Percentiles rank a stretch among this genome's conserved stretches.
Evolutionary conservation across 106 monocot genomes (phyloP).

Genomic region (Iris macrosiphon): DNA sequence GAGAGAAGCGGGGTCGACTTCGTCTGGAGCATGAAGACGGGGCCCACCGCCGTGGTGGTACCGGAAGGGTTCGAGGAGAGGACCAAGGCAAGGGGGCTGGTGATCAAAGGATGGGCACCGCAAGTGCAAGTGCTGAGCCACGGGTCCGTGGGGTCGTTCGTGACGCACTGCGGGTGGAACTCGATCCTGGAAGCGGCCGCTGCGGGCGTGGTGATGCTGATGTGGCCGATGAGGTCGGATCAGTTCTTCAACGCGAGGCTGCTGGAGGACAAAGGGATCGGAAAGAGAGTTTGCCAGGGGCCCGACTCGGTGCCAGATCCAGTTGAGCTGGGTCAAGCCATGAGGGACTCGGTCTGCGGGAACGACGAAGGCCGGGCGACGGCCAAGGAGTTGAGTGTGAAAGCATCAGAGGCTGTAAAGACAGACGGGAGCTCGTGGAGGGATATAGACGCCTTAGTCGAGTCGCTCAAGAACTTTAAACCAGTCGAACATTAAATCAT

Average conservation of each 20-base stretch:
- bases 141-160: constrained; percentile 25
- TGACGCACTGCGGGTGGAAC: constrained; percentile 60
- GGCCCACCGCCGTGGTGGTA: constrained; percentile 1
- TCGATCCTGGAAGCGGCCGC: constrained; percentile 24
- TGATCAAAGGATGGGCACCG: constrained; percentile 28
- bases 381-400: constrained; percentile 9
- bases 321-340: constrained; percentile 6
- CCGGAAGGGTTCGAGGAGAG: constrained; percentile 26
- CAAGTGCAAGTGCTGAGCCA: constrained; percentile 26
- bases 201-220: constrained; percentile 27
- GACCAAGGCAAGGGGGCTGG: constrained; percentile 16
- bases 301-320: constrained; percentile 9
- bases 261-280: constrained; percentile 26
- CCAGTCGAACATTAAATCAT: too few relatives aligned
- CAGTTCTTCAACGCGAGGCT: constrained; percentile 34
- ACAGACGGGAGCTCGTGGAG: constrained; percentile 22
- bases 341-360: constrained; percentile 1
- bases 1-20: constrained; percentile 11
- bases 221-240: constrained; percentile 44
- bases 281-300: constrained; percentile 21
- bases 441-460: constrained; percentile 10
- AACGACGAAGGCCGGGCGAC: neutral
- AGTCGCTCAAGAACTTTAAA: neutral
- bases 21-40: constrained; percentile 23
- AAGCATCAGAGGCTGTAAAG: constrained; percentile 4